Percentiles rank a stretch among this genome's conserved stretches.
Evolutionary conservation across 805 yeast genomes (phyloP).

Genomic region (Kazachstania taianensis): DNA sequence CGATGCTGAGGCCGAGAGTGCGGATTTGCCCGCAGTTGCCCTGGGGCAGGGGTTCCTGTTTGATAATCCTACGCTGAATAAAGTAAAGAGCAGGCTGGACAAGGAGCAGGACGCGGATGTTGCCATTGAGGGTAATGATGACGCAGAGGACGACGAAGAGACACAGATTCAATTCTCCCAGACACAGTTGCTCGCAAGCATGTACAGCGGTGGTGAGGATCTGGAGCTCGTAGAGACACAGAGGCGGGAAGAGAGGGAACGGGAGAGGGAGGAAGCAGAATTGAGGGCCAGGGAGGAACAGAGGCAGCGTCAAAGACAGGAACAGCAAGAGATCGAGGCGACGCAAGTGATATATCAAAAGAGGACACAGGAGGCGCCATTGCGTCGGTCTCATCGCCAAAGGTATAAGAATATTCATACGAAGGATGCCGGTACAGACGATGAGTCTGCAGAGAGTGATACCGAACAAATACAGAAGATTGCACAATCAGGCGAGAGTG

Average conservation of each 20-base stretch:
- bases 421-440: not conserved
- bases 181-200: slow-evolving; percentile 11
- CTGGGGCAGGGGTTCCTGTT: slow-evolving; percentile 20
- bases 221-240: slow-evolving; percentile 4
- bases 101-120: not conserved
- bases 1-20: slow-evolving; percentile 3
- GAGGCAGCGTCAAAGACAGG: not conserved
- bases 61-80: slow-evolving; percentile 12
- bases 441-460: not conserved
- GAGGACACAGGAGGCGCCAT: no score
- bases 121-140: not conserved
- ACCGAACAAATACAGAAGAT: not conserved
- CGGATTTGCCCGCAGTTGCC: slow-evolving; percentile 1
- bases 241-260: not conserved
- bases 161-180: not conserved
- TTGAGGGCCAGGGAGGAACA: not conserved
- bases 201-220: slow-evolving; percentile 22
- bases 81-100: slow-evolving; percentile 18
- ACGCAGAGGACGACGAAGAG: not conserved
- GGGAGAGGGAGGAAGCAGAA: not conserved
- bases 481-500: no score
- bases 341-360: slow-evolving; percentile 1
- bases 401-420: not conserved
- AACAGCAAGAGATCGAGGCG: not conserved
- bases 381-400: not conserved